A percentile compares a stretch with the other conserved stretches of the same genome.
Conservation (phyloP, 1,284 basidiomycete genomes). For the Naganishia sp. region DNA sequence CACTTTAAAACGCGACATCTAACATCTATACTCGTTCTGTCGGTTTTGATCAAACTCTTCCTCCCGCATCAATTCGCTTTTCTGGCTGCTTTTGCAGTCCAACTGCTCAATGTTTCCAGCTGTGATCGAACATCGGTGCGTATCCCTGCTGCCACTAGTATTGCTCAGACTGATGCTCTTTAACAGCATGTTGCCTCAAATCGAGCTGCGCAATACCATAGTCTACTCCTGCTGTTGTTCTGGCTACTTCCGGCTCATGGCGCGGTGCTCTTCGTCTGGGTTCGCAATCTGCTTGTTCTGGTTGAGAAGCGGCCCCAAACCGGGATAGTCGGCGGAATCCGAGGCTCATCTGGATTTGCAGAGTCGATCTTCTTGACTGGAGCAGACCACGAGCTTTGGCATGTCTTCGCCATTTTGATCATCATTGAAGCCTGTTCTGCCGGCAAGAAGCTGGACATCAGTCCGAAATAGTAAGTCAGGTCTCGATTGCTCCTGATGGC, state of each 20-base stretch:
- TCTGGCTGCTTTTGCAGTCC: constrained; percentile 74
- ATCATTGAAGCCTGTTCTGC: constrained; percentile 50
- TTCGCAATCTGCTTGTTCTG: constrained; percentile 64
- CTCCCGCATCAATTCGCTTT: constrained; percentile 90
- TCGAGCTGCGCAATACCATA: constrained; percentile 54
- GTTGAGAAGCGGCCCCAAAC: neutral
- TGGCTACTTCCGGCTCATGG: constrained; percentile 78
- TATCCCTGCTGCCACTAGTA: neutral
- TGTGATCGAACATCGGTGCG: constrained; percentile 2
- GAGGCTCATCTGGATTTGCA: neutral
- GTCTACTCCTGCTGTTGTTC: constrained; percentile 74
- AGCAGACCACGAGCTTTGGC: constrained; percentile 27
- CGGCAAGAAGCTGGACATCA: constrained; percentile 34
- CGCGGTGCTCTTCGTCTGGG: constrained; percentile 85
- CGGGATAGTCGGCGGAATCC: neutral
- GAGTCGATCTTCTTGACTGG: neutral
- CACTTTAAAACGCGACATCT: constrained; percentile 41
- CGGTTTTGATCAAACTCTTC: constrained; percentile 67
- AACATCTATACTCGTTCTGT: constrained; percentile 65
- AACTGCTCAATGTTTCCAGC: constrained; percentile 62
- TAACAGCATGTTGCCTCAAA: constrained; percentile 53
- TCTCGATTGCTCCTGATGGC: neutral
- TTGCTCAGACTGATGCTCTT: constrained; percentile 8
- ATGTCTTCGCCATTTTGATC: constrained; percentile 64
- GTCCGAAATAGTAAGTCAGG: constrained; percentile 20